Conservation (phyloP, 1,284 basidiomycete species). For the Pascua guehoae region DNA sequence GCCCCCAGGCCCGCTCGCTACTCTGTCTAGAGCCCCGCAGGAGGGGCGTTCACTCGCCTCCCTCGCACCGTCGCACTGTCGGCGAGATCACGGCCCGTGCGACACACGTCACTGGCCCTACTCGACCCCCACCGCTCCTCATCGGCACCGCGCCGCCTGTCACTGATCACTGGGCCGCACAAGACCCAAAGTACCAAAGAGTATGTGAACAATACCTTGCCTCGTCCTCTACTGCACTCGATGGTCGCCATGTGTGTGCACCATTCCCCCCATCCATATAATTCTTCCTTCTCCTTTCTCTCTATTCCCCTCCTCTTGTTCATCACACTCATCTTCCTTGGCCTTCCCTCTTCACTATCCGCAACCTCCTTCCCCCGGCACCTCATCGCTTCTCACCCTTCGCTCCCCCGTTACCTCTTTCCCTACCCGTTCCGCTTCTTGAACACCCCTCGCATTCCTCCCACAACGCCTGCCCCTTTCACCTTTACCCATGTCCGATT, state of each 20-base stretch:
- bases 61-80: too few species aligned
- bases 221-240: not conserved
- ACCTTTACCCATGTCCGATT: conserved; percentile 7
- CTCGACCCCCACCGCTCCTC: not conserved
- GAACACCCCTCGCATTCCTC: not conserved
- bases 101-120: not conserved
- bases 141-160: not conserved
- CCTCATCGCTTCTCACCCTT: not conserved
- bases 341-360: not conserved
- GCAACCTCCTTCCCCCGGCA: not conserved
- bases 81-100: too few species aligned
- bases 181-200: not conserved
- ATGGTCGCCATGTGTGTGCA: not conserved
- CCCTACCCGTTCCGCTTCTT: not conserved
- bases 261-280: not conserved
- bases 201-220: too few species aligned
- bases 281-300: not conserved
- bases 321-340: not conserved
- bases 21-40: too few species aligned
- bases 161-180: not conserved
- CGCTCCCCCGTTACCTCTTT: not conserved
- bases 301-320: not conserved
- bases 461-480: not conserved
- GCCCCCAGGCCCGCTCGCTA: too few species aligned
- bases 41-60: too few species aligned